These are phyloP conservation scores for Hemileccinum impolitum DNA, from an alignment of 768 basidiomycete species.

Conservation along the genomic window DNA sequence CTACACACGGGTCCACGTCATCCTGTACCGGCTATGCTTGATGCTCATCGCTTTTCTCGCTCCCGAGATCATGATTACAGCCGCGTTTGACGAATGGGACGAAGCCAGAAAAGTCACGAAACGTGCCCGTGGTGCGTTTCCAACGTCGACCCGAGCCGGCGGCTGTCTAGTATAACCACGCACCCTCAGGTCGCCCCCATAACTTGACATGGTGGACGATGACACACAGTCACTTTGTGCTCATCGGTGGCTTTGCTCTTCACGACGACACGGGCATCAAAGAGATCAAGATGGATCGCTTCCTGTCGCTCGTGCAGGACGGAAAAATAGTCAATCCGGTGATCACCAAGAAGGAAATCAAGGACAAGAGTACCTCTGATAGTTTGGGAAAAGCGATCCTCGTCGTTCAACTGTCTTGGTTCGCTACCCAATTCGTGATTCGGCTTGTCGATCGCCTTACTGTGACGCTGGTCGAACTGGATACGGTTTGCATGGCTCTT, in stretches of 20 bases:
- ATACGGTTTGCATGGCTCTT: neutral
- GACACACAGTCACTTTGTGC: neutral
- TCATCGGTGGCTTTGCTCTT: conserved; percentile 1
- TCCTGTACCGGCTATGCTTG: neutral
- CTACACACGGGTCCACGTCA: neutral
- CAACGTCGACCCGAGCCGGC: too few relatives aligned
- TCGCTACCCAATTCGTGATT: neutral
- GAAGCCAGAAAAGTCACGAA: neutral
- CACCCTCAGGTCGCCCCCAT: neutral
- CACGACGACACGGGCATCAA: neutral
- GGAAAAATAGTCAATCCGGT: neutral
- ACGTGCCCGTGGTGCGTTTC: neutral
- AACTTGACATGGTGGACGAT: conserved; percentile 3
- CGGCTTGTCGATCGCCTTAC: neutral
- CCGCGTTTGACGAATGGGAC: neutral
- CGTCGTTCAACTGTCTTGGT: neutral
- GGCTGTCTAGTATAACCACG: neutral
- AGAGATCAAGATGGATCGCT: neutral
- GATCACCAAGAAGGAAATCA: neutral
- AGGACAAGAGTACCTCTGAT: neutral
- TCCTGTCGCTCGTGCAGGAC: neutral
- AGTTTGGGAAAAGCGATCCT: neutral
- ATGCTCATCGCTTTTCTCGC: neutral
- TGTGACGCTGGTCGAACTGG: neutral
- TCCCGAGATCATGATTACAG: neutral